Conservation (phyloP, 495 filamentous ascomycete genomes). For the Trichoderma erinaceum region DNA sequence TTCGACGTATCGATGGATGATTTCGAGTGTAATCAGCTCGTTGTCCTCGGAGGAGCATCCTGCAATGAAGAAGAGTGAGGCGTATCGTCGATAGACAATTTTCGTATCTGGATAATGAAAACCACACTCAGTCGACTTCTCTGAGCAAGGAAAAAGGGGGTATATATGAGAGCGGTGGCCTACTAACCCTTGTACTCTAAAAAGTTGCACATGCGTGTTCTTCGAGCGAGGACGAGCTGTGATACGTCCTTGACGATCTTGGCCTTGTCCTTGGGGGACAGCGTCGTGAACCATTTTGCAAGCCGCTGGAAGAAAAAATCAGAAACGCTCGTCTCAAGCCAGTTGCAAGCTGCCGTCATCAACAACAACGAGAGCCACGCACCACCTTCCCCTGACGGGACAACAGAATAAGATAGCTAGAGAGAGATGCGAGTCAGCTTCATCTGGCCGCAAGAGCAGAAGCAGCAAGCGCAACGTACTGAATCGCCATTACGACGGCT, state of each 20-base stretch:
- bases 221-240: constrained; percentile 88
- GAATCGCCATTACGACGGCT: constrained; percentile 41
- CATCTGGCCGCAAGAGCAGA: not conserved
- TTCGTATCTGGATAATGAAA: constrained; percentile 66
- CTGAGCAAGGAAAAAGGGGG: not conserved
- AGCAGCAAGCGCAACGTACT: constrained; percentile 27
- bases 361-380: constrained; percentile 25
- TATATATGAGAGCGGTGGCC: not conserved
- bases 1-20: constrained; percentile 97
- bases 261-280: constrained; percentile 96
- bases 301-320: constrained; percentile 60
- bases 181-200: constrained; percentile 90
- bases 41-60: constrained; percentile 93
- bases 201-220: constrained; percentile 99
- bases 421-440: constrained; percentile 30
- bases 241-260: constrained; percentile 99
- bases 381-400: constrained; percentile 99
- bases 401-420: constrained; percentile 92
- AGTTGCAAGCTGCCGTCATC: constrained; percentile 9
- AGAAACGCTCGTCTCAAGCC: constrained; percentile 26
- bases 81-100: constrained; percentile 97
- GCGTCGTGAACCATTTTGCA: constrained; percentile 98
- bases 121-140: not conserved
- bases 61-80: constrained; percentile 98
- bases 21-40: constrained; percentile 95